Evolutionary conservation across 805 yeast genomes (phyloP), one percentile per base, ranked within the genome.

Genomic region (Saccharomyces jurei): DNA sequence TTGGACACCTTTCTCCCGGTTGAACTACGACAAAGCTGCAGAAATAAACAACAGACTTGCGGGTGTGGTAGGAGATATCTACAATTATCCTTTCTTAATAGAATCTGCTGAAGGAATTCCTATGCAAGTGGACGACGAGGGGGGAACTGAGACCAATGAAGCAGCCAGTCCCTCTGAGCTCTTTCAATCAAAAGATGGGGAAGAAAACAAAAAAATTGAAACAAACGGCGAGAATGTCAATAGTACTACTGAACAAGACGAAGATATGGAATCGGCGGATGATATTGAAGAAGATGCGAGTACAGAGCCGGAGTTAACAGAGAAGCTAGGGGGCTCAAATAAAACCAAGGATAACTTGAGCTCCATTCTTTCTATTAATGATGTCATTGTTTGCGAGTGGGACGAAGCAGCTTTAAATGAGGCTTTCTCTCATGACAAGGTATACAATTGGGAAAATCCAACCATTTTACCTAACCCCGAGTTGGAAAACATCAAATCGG

Each of bases 301-400:
- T 17, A 36, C 44, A 36, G 25, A 36, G 44, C 25, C 44, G 8
- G 25, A 8, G 3, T 3, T 11, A 36, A 17, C 25, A 8, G 44
- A 36, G 17, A 36, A 21, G 10, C 11, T 9, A 21, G 44, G 17
- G 10, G 44, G 1, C 1, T 17, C 9, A 8, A 11, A 17, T 36
- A 36, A 36, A 36, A 36, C 2, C 25, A 17, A 36, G 25, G 17
- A 36, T 36, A 17, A 22, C 11, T 17, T 36, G 22, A 17, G 4
- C 31, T n/a, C 54, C 74, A 28, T 36, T 36, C 22, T 36, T 36
- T 36, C 44, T 17, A 21, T 8, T 6, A 17, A 69, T 31, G 74
- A 66, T 48, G 78, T 81, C 1, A 60, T 82, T 10, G 78, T 87
- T 4, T 84, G 91, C 65, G 86, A 87, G 60, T 88, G 95, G 94